Conservation (phyloP, 2,329 filamentous ascomycete genomes). For the Ophiocordyceps polyrhachis-furcata region DNA sequence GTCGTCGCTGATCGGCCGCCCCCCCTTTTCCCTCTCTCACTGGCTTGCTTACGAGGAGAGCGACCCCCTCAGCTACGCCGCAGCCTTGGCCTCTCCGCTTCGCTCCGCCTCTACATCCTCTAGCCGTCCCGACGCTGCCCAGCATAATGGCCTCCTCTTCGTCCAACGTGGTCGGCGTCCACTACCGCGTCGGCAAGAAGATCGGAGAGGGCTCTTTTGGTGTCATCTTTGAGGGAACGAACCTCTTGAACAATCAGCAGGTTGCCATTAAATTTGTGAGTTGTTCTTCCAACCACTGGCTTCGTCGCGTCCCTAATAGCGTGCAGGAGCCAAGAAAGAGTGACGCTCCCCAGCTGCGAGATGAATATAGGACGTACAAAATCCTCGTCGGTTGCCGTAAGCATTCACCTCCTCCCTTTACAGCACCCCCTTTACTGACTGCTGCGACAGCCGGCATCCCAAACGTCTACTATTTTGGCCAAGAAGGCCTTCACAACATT, state of each 20-base stretch:
- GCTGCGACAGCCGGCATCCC: conserved; percentile 65
- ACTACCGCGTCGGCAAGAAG: conserved; percentile 98
- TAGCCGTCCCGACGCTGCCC: not conserved
- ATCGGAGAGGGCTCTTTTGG: conserved; percentile 97
- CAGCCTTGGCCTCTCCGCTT: not conserved
- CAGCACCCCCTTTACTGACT: conserved; percentile 5
- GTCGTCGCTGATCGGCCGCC: conserved; percentile 6
- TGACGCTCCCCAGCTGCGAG: conserved; percentile 89
- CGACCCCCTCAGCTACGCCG: conserved; percentile 1
- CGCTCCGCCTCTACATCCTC: not conserved
- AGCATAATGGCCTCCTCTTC: conserved; percentile 63
- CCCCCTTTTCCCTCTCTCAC: conserved; percentile 1
- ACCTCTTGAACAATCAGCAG: conserved; percentile 96
- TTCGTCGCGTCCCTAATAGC: not conserved
- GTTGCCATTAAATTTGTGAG: conserved; percentile 98
- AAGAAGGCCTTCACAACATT: conserved; percentile 97
- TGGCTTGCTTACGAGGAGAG: conserved; percentile 2
- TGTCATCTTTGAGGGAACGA: conserved; percentile 97
- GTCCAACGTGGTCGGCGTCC: conserved; percentile 94
- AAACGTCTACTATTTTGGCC: conserved; percentile 98
- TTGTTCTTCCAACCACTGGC: conserved; percentile 8
- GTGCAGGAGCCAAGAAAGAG: conserved; percentile 87
- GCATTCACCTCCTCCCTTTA: conserved; percentile 14
- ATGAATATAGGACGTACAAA: conserved; percentile 99
- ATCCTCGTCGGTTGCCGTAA: conserved; percentile 97